phyloP scores from a whole-genome alignment of 257 asterid species.

The Salvia hispanica region DNA sequence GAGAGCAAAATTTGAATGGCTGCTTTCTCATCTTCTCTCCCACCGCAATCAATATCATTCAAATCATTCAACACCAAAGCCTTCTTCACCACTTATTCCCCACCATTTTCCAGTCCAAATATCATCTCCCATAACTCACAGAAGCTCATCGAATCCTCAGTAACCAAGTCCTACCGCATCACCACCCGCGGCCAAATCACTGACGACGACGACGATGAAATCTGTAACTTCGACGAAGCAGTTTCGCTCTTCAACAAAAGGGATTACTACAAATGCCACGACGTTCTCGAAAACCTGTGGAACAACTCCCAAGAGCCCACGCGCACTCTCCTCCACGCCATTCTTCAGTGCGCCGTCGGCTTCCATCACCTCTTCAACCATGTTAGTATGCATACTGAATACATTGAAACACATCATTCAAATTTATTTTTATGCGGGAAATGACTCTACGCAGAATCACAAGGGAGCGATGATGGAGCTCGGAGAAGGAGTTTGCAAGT shows the following conservation, averaged over 20 bases:
- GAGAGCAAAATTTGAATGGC: slow-evolving; percentile 39
- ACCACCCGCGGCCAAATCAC: slow-evolving; percentile 53
- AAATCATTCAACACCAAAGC: slow-evolving; percentile 16
- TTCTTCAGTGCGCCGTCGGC: slow-evolving; percentile 82
- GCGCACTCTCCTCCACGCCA: slow-evolving; percentile 67
- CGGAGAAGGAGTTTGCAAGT: slow-evolving; percentile 88
- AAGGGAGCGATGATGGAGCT: slow-evolving; percentile 94
- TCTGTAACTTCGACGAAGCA: slow-evolving; percentile 59
- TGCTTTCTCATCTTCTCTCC: slow-evolving; percentile 36
- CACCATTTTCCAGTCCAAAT: slow-evolving; percentile 26
- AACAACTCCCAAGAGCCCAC: slow-evolving; percentile 60
- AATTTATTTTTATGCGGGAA: background rate
- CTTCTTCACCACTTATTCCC: slow-evolving; percentile 3
- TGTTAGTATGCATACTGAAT: slow-evolving; percentile 31
- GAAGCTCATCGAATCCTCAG: slow-evolving; percentile 9
- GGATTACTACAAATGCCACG: slow-evolving; percentile 85
- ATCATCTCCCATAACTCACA: slow-evolving; percentile 13
- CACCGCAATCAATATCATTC: slow-evolving; percentile 36
- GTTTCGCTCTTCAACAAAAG: slow-evolving; percentile 63
- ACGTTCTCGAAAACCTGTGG: slow-evolving; percentile 77
- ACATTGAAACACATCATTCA: too few species aligned
- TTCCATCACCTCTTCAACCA: slow-evolving; percentile 86
- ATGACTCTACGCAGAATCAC: slow-evolving; percentile 57
- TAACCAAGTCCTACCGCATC: slow-evolving; percentile 46
- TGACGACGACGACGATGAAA: slow-evolving; percentile 35